Conservation (phyloP, 176 grass and related monocot genomes). For the Thalia dealbata region DNA sequence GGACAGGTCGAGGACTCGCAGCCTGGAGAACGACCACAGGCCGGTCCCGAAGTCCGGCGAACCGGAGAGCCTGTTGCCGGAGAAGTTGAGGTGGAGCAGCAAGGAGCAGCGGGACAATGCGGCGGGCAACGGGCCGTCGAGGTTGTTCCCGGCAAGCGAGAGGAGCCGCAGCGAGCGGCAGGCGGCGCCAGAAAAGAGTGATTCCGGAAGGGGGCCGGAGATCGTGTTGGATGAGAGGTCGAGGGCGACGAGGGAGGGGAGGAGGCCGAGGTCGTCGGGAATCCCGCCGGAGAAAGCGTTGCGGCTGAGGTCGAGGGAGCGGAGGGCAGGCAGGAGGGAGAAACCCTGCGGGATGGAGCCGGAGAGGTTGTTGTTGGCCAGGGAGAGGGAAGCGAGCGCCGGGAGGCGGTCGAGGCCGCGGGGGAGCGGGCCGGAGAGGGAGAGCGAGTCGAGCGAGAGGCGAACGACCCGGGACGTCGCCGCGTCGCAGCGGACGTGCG, state of each 20-base stretch:
- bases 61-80: constrained; percentile 61
- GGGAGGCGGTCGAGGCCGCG: constrained; percentile 75
- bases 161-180: constrained; percentile 45
- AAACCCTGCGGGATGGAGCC: constrained; percentile 49
- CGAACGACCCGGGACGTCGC: constrained; percentile 69
- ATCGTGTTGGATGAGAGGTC: constrained; percentile 66
- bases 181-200: constrained; percentile 30
- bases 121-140: constrained; percentile 51
- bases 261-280: constrained; percentile 44
- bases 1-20: constrained; percentile 67
- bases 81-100: constrained; percentile 76
- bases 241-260: constrained; percentile 42
- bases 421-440: constrained; percentile 55
- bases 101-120: constrained; percentile 34
- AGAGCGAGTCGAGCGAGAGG: constrained; percentile 44
- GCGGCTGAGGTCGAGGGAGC: constrained; percentile 65
- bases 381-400: constrained; percentile 47
- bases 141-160: constrained; percentile 46
- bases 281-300: constrained; percentile 70
- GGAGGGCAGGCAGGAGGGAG: constrained; percentile 53
- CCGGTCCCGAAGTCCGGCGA: constrained; percentile 36
- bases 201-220: constrained; percentile 42
- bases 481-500: constrained; percentile 69
- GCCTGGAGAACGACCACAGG: constrained; percentile 46
- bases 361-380: constrained; percentile 76